Conservation (phyloP, 2,329 filamentous ascomycete species). For the Tolypocladium sp. region DNA sequence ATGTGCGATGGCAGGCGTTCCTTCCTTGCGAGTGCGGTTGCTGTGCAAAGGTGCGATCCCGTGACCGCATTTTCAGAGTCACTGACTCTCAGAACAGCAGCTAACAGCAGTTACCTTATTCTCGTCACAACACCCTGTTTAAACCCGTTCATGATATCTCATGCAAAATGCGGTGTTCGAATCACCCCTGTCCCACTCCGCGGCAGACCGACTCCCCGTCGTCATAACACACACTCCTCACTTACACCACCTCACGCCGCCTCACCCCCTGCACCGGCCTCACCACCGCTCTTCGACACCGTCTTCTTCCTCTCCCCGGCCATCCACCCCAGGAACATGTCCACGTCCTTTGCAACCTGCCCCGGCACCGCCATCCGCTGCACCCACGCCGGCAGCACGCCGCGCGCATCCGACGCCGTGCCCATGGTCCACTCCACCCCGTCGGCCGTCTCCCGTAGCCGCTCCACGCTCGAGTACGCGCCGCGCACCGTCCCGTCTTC, state of each 20-base stretch:
- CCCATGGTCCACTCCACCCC: slow-evolving; percentile 68
- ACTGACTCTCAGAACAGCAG: not conserved
- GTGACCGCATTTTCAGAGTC: not conserved
- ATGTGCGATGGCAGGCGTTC: not conserved
- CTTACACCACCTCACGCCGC: not conserved
- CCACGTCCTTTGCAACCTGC: slow-evolving; percentile 62
- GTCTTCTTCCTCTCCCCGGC: slow-evolving; percentile 28
- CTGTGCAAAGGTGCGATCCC: not conserved
- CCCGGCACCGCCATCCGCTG: slow-evolving; percentile 56
- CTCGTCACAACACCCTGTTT: too few species aligned
- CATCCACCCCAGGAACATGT: slow-evolving; percentile 57
- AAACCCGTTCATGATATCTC: not conserved
- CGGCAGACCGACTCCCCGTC: too few species aligned
- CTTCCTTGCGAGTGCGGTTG: not conserved
- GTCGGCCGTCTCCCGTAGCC: slow-evolving; percentile 36
- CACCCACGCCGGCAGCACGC: slow-evolving; percentile 54
- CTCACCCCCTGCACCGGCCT: not conserved
- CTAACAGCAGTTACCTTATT: too few species aligned
- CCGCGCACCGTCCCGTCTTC: slow-evolving; percentile 40
- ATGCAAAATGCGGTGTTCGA: not conserved
- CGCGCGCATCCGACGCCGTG: slow-evolving; percentile 62
- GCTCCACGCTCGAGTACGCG: slow-evolving; percentile 57
- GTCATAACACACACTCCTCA: not conserved
- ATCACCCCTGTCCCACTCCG: not conserved
- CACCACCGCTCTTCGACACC: not conserved